Conservation (phyloP, 495 filamentous ascomycete species). For the Chaetomium cochliodes region DNA sequence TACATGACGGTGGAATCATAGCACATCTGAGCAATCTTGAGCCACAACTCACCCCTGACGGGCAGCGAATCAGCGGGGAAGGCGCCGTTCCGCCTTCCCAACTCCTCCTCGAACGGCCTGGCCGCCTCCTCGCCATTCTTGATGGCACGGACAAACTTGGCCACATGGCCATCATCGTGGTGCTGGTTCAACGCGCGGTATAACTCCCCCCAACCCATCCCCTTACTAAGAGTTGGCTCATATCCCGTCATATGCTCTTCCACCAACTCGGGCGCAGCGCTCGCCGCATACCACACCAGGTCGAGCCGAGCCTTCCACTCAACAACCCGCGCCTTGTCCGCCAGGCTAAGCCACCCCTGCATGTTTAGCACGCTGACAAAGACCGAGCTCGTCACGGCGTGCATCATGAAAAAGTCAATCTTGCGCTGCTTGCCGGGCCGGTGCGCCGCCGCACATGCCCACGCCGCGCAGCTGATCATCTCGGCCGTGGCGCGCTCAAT, state of each 20-base stretch:
- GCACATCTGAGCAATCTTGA: slow-evolving; percentile 39
- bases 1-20: slow-evolving; percentile 37
- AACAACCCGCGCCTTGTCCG: background rate
- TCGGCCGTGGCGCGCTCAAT: slow-evolving; percentile 5
- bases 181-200: slow-evolving; percentile 33
- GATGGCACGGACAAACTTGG: slow-evolving; percentile 40
- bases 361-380: background rate
- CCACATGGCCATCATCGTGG: slow-evolving; percentile 43
- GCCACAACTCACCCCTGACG: slow-evolving; percentile 36
- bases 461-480: slow-evolving; percentile 4
- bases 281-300: slow-evolving; percentile 1
- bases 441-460: background rate
- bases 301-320: slow-evolving; percentile 1
- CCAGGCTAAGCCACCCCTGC: background rate
- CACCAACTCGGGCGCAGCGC: slow-evolving; percentile 22
- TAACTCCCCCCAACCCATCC: slow-evolving; percentile 34
- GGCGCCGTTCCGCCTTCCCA: background rate
- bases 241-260: slow-evolving; percentile 11
- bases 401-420: slow-evolving; percentile 8
- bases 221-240: slow-evolving; percentile 17
- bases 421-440: background rate
- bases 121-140: slow-evolving; percentile 37
- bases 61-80: slow-evolving; percentile 19
- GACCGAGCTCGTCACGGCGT: background rate
- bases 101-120: slow-evolving; percentile 26